These are phyloP conservation scores for Wallemia mellicola DNA, from an alignment of 1,284 basidiomycete species.

Conservation along the genomic window DNA sequence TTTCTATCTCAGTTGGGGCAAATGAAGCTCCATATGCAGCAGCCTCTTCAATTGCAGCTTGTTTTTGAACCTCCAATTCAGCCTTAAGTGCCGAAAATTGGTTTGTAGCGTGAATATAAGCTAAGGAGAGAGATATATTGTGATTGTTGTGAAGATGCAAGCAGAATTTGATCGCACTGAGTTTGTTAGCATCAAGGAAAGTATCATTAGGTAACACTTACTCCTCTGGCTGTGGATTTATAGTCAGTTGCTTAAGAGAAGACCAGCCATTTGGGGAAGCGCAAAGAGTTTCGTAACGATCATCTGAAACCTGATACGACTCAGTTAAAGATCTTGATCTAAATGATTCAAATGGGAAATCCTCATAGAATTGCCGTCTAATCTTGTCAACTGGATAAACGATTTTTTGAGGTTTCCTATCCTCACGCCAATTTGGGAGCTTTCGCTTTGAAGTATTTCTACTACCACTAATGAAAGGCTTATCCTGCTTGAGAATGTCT, in stretches of 20 bases:
- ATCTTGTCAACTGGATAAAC: slow-evolving; percentile 60
- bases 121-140: slow-evolving; percentile 34
- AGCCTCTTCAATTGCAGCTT: slow-evolving; percentile 52
- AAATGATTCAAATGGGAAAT: slow-evolving; percentile 88
- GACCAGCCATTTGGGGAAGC: slow-evolving; percentile 7
- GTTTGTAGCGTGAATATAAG: slow-evolving; percentile 46
- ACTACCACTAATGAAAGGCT: slow-evolving; percentile 15
- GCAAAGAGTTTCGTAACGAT: slow-evolving; percentile 33
- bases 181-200: not conserved
- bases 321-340: slow-evolving; percentile 52
- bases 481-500: slow-evolving; percentile 15
- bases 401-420: slow-evolving; percentile 20
- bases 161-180: slow-evolving; percentile 49
- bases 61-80: slow-evolving; percentile 45
- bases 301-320: slow-evolving; percentile 17
- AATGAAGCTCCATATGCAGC: slow-evolving; percentile 43
- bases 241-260: not conserved
- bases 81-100: slow-evolving; percentile 66
- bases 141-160: slow-evolving; percentile 43
- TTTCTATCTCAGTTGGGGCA: slow-evolving; percentile 28
- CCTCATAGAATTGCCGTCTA: slow-evolving; percentile 67
- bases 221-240: slow-evolving; percentile 67
- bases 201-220: slow-evolving; percentile 19
- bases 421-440: slow-evolving; percentile 3
- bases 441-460: slow-evolving; percentile 11